phyloP scores from a whole-genome alignment of 1,139 yeast species.

The Eremothecium gossypii region DNA sequence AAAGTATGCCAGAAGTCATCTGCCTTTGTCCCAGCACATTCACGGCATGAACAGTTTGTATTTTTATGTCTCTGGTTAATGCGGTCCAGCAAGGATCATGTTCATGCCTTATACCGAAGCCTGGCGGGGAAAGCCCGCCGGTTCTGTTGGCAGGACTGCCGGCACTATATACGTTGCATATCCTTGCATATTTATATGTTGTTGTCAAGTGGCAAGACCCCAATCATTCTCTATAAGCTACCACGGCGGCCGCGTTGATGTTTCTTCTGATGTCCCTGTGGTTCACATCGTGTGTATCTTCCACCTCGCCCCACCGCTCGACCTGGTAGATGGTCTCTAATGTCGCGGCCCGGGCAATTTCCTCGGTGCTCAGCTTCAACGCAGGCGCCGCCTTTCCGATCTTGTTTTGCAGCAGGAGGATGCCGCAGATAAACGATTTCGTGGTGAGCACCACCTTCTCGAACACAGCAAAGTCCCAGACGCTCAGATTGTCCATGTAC shows the following conservation, averaged over 20 bases:
- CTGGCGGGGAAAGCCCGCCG: too few species aligned
- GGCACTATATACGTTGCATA: not conserved
- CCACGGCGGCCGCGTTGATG: slow-evolving; percentile 70
- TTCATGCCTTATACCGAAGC: too few species aligned
- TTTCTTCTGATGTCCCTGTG: slow-evolving; percentile 79
- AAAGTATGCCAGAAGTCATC: too few species aligned
- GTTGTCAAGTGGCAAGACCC: not conserved
- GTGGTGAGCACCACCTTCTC: slow-evolving; percentile 81
- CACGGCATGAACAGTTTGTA: too few species aligned
- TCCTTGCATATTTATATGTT: not conserved
- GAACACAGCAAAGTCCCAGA: slow-evolving; percentile 76
- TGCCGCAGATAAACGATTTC: slow-evolving; percentile 79
- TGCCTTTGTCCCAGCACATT: too few species aligned
- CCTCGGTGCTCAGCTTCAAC: slow-evolving; percentile 42
- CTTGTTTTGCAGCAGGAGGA: slow-evolving; percentile 29
- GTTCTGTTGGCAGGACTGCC: too few species aligned
- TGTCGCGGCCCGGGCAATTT: slow-evolving; percentile 67
- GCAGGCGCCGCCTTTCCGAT: slow-evolving; percentile 18
- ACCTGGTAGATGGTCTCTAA: slow-evolving; percentile 81
- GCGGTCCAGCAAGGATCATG: too few species aligned
- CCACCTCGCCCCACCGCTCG: slow-evolving; percentile 94
- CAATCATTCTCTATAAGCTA: slow-evolving; percentile 32
- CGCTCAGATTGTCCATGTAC: slow-evolving; percentile 56
- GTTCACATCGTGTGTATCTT: slow-evolving; percentile 95
- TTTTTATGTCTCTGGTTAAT: too few species aligned